These are phyloP conservation scores for Bromus sterilis DNA, from an alignment of 176 grass and related monocot genomes.

Conservation along the genomic window DNA sequence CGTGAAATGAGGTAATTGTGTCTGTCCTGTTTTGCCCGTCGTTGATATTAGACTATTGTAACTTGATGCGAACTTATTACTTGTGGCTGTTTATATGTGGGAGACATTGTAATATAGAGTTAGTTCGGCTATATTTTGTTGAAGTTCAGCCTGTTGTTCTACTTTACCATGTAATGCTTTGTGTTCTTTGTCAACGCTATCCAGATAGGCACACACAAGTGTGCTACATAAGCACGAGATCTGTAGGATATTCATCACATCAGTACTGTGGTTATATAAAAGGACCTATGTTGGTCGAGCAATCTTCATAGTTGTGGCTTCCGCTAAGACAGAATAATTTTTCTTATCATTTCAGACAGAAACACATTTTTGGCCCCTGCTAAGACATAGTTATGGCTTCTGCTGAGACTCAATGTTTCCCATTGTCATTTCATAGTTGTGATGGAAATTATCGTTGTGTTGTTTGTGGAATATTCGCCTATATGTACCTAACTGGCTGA, in stretches of 20 bases:
- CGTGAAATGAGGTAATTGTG: constrained; percentile 73
- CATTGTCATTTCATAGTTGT: background rate
- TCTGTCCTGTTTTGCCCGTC: background rate
- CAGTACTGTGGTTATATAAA: background rate
- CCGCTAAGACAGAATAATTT: background rate
- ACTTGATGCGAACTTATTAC: background rate
- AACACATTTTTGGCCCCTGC: background rate
- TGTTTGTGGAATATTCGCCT: background rate
- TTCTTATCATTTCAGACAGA: background rate
- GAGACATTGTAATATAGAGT: background rate
- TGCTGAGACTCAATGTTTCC: background rate
- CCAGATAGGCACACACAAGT: background rate
- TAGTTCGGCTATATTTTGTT: background rate
- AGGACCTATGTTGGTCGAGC: background rate
- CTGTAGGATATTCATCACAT: background rate
- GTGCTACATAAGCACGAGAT: background rate
- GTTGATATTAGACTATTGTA: background rate
- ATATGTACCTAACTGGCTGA: background rate
- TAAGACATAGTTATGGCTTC: background rate
- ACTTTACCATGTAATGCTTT: background rate
- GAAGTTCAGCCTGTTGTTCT: background rate
- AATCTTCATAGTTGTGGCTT: background rate
- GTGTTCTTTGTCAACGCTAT: background rate
- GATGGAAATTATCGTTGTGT: background rate
- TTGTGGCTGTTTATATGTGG: background rate